Percentiles rank a stretch among this genome's conserved stretches.
phyloP scores from a whole-genome alignment of 176 grass and related monocot species.

The Secale cereale region DNA sequence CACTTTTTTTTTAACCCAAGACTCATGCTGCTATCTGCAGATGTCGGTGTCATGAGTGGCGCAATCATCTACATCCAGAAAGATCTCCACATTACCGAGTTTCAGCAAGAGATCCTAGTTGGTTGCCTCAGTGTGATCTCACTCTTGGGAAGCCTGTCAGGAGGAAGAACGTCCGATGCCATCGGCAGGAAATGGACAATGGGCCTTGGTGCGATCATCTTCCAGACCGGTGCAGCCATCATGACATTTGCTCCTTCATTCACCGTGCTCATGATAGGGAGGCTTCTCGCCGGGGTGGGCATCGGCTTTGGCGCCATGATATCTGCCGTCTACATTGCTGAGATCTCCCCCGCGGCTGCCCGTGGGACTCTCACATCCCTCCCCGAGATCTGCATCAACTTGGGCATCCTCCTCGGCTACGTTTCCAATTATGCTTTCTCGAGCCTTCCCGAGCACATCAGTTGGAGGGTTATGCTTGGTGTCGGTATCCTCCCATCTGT shows the following conservation, averaged over 20 bases:
- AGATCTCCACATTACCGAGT: constrained; percentile 84
- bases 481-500: constrained; percentile 77
- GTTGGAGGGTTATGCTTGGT: constrained; percentile 96
- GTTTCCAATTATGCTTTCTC: constrained; percentile 93
- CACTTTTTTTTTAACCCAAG: background rate
- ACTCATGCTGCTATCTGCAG: constrained; percentile 43
- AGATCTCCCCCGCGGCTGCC: constrained; percentile 74
- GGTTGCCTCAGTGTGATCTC: constrained; percentile 88
- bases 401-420: constrained; percentile 90
- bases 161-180: constrained; percentile 79
- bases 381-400: constrained; percentile 87
- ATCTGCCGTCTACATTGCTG: constrained; percentile 87
- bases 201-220: constrained; percentile 75
- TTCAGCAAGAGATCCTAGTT: constrained; percentile 81
- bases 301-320: constrained; percentile 94
- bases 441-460: constrained; percentile 72
- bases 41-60: constrained; percentile 94
- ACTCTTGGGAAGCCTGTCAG: constrained; percentile 82
- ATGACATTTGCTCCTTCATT: constrained; percentile 95
- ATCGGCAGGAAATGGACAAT: constrained; percentile 95
- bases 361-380: constrained; percentile 88
- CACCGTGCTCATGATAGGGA: constrained; percentile 68
- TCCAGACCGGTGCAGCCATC: constrained; percentile 65
- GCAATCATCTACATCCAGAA: constrained; percentile 87
- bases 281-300: constrained; percentile 75